Evolutionary conservation across 2,329 filamentous ascomycete species (phyloP).

Genomic region (Achaetomium macrosporum): DNA sequence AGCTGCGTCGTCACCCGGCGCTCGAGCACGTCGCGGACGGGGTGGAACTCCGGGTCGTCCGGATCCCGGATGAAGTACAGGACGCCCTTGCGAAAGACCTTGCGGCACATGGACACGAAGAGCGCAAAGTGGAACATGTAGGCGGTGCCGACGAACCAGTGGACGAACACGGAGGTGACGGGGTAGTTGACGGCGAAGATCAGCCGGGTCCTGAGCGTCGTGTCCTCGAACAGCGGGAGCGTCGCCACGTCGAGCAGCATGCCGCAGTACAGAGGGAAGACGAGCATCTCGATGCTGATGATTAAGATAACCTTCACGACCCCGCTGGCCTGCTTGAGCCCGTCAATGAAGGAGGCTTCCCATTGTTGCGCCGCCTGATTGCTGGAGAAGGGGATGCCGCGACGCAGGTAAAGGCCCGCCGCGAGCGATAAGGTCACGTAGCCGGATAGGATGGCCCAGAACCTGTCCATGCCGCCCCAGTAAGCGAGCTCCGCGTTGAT

Average conservation of each 20-base stretch:
- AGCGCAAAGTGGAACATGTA: conserved; percentile 99
- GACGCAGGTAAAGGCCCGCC: conserved; percentile 72
- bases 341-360: conserved; percentile 76
- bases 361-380: conserved; percentile 51
- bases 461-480: conserved; percentile 61
- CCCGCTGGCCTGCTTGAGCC: conserved; percentile 86
- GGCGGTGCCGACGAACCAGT: conserved; percentile 97
- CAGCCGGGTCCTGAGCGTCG: conserved; percentile 70
- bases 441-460: conserved; percentile 70
- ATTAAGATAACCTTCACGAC: conserved; percentile 98
- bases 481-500: conserved; percentile 56
- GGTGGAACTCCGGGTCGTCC: conserved; percentile 96
- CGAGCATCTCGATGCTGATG: conserved; percentile 98
- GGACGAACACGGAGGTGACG: conserved; percentile 87
- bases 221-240: conserved; percentile 79
- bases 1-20: conserved; percentile 88
- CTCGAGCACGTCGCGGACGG: conserved; percentile 92
- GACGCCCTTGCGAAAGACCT: conserved; percentile 92
- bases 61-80: conserved; percentile 97
- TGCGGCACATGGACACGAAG: conserved; percentile 98
- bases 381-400: conserved; percentile 62
- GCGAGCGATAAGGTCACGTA: conserved; percentile 71
- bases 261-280: conserved; percentile 93
- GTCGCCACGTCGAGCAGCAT: conserved; percentile 83
- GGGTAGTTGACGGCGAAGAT: conserved; percentile 74